Conservation (phyloP, 2,329 filamentous ascomycete species). For the Claviceps africana region DNA sequence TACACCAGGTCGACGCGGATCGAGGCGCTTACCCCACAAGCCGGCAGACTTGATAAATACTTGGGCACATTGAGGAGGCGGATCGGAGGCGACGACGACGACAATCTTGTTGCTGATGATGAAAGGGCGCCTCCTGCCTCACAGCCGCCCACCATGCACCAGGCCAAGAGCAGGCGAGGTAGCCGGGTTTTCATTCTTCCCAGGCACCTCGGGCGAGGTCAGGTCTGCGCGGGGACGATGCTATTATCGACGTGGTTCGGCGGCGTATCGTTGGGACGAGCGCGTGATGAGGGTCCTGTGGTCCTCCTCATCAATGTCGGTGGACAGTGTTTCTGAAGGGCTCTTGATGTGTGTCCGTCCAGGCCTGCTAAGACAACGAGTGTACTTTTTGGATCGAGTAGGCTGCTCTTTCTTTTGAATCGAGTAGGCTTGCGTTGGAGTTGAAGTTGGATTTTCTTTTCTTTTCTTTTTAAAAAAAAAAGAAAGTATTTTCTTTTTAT, state of each 20-base stretch:
- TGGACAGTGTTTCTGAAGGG: too few species aligned
- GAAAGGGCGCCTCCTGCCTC: neutral
- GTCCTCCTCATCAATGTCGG: neutral
- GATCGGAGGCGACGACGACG: neutral
- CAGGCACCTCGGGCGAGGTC: neutral
- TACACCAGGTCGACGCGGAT: neutral
- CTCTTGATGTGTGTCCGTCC: too few species aligned
- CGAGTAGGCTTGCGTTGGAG: too few species aligned
- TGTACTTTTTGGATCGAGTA: too few species aligned
- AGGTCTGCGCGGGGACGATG: neutral
- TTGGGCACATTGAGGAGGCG: neutral
- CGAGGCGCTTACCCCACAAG: constrained; percentile 2
- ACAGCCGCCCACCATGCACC: neutral
- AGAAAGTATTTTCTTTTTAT: too few species aligned
- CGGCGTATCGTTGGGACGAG: neutral
- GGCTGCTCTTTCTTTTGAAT: too few species aligned
- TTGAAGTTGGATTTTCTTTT: too few species aligned
- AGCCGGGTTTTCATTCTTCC: neutral
- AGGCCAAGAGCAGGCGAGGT: neutral
- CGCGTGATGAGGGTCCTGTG: neutral
- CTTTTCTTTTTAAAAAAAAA: too few species aligned
- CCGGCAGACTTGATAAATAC: neutral
- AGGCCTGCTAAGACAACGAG: too few species aligned
- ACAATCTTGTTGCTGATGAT: neutral
- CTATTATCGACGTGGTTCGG: neutral